These are phyloP conservation scores for Ceratocystis albifundus DNA, from an alignment of 2,329 filamentous ascomycete genomes.

Conservation along the genomic window DNA sequence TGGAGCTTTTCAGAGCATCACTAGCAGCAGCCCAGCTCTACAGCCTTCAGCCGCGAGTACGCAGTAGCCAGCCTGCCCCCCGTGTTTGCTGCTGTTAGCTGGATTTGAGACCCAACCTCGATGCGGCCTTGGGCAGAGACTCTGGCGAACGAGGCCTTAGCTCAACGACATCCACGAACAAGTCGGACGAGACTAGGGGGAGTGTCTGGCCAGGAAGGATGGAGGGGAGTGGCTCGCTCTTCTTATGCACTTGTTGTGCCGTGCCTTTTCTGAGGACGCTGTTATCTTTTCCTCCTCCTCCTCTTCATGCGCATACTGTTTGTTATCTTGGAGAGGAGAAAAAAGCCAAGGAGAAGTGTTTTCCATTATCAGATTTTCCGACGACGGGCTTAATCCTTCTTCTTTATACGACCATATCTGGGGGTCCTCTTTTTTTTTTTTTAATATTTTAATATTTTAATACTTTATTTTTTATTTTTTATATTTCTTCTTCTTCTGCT, in stretches of 20 bases:
- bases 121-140: not conserved
- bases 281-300: not conserved
- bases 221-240: too few species aligned
- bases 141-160: too few species aligned
- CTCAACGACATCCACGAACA: too few species aligned
- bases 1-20: too few species aligned
- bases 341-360: not conserved
- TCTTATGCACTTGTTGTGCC: too few species aligned
- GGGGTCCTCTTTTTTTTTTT: slow-evolving; percentile 18
- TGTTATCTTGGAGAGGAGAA: too few species aligned
- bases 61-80: not conserved
- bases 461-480: slow-evolving; percentile 17
- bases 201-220: not conserved
- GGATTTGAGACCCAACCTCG: not conserved
- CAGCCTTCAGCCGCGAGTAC: not conserved
- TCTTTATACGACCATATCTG: slow-evolving; percentile 5
- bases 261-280: too few species aligned
- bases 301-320: not conserved
- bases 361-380: slow-evolving; percentile 19
- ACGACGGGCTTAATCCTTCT: slow-evolving; percentile 19
- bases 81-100: not conserved
- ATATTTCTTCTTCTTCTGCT: slow-evolving; percentile 15
- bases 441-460: too few species aligned
- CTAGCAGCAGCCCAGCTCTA: not conserved
- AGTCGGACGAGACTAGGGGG: not conserved